Percentiles rank a stretch among this genome's conserved stretches.
Conservation (phyloP, 352 stramenopile species). For the Phytophthora rubi region DNA sequence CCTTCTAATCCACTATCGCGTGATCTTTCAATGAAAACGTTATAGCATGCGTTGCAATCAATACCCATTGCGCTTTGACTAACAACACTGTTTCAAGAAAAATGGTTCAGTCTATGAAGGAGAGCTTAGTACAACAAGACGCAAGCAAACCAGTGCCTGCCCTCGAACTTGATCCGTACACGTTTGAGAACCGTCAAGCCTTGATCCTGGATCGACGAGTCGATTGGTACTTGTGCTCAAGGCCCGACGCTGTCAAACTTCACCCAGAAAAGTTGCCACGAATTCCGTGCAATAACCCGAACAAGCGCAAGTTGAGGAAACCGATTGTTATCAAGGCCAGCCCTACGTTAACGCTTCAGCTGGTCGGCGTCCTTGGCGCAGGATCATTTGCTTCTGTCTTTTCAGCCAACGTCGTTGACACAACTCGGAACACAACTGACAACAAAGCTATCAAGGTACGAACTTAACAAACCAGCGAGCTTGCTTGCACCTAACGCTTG, state of each 20-base stretch:
- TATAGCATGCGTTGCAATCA: conserved; percentile 14
- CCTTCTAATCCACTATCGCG: conserved; percentile 25
- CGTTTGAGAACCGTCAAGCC: conserved; percentile 46
- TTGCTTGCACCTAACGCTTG: conserved; percentile 8
- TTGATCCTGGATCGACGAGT: conserved; percentile 56
- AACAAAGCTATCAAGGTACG: conserved; percentile 75
- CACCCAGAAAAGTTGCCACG: conserved; percentile 57
- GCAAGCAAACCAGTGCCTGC: background rate
- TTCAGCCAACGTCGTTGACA: conserved; percentile 49
- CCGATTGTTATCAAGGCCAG: conserved; percentile 46
- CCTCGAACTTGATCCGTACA: conserved; percentile 61
- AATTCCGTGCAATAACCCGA: conserved; percentile 50
- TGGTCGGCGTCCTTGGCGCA: conserved; percentile 68
- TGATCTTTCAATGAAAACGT: conserved; percentile 28
- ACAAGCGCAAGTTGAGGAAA: conserved; percentile 67
- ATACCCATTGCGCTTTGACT: conserved; percentile 7
- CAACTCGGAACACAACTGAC: conserved; percentile 19
- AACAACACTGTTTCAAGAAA: conserved; percentile 33
- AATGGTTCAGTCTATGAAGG: conserved; percentile 10
- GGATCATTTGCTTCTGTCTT: conserved; percentile 84
- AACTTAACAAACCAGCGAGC: conserved; percentile 1
- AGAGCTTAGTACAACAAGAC: background rate
- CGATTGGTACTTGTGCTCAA: conserved; percentile 50
- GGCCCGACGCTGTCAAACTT: conserved; percentile 54
- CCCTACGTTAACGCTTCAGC: conserved; percentile 41